Conservation (phyloP, 139 green algal genomes). For the Chlorella vulgaris region DNA sequence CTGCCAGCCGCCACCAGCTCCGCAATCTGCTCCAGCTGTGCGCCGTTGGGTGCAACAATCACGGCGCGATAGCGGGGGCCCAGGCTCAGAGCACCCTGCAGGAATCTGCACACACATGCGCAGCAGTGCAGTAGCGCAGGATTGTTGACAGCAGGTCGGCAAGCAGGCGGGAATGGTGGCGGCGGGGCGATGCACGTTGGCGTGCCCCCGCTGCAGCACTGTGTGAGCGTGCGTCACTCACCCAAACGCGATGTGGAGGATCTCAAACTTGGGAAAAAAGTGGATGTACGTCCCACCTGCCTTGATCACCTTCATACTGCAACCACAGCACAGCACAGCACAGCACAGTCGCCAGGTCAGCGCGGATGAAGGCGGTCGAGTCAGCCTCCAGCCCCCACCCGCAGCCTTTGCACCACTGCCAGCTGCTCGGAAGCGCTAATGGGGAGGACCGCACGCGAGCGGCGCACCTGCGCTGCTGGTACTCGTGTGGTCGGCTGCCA, state of each 20-base stretch:
- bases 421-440: too few species aligned
- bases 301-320: conserved; percentile 15
- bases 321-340: background rate
- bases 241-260: background rate
- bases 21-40: conserved; percentile 35
- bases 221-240: too few species aligned
- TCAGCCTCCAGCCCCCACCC: too few species aligned
- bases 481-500: background rate
- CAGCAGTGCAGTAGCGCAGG: background rate
- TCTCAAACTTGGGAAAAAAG: background rate
- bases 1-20: conserved; percentile 35
- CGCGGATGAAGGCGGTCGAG: too few species aligned
- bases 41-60: conserved; percentile 25
- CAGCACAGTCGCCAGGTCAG: background rate
- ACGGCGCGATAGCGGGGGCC: conserved; percentile 3
- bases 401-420: background rate
- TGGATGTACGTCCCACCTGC: background rate
- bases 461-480: conserved; percentile 29
- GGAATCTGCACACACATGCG: background rate
- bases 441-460: too few species aligned
- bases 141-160: too few species aligned
- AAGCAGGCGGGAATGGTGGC: too few species aligned
- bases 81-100: conserved; percentile 4
- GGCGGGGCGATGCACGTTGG: too few species aligned
- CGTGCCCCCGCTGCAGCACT: too few species aligned